phyloP scores from a whole-genome alignment of 176 grass and related monocot species.

The Saccharum officinarum region DNA sequence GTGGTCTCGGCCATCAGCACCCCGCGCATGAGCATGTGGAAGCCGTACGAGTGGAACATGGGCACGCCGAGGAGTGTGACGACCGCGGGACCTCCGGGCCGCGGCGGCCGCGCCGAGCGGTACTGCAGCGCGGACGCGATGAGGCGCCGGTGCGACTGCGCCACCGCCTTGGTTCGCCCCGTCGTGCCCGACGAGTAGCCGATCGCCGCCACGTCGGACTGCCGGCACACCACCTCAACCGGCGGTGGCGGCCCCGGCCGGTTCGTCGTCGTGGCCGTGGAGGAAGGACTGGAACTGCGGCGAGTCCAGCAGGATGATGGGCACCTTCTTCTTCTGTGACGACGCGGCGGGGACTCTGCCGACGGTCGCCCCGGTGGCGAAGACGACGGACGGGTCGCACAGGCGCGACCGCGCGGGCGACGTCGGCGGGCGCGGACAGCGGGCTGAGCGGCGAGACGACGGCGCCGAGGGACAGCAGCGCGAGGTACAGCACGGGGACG shows the following conservation, averaged over 20 bases:
- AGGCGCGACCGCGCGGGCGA: not conserved
- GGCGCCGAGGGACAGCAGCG: not conserved
- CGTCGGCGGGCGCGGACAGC: not conserved
- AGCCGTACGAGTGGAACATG: constrained; percentile 7
- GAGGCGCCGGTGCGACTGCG: constrained; percentile 5
- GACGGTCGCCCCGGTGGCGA: not conserved
- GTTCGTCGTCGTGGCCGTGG: too few species aligned
- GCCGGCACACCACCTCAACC: not conserved
- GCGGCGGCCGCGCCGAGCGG: not conserved
- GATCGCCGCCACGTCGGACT: constrained; percentile 9
- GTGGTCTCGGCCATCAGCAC: not conserved
- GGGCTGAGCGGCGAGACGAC: constrained; percentile 13
- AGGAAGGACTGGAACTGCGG: not conserved
- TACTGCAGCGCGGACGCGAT: not conserved
- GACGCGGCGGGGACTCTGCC: not conserved
- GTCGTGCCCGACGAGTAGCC: constrained; percentile 8
- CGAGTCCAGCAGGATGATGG: not conserved
- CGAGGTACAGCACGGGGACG: not conserved
- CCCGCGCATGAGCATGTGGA: constrained; percentile 9
- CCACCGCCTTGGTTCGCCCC: constrained; percentile 9
- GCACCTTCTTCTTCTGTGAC: too few species aligned
- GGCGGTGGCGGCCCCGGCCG: too few species aligned
- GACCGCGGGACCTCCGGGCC: not conserved
- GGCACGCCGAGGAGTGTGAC: constrained; percentile 13
- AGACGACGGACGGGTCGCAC: not conserved